Base-by-base conservation (phyloP, 2,329 filamentous ascomycete species). In the Chaetomiaceae sp. region DNA sequence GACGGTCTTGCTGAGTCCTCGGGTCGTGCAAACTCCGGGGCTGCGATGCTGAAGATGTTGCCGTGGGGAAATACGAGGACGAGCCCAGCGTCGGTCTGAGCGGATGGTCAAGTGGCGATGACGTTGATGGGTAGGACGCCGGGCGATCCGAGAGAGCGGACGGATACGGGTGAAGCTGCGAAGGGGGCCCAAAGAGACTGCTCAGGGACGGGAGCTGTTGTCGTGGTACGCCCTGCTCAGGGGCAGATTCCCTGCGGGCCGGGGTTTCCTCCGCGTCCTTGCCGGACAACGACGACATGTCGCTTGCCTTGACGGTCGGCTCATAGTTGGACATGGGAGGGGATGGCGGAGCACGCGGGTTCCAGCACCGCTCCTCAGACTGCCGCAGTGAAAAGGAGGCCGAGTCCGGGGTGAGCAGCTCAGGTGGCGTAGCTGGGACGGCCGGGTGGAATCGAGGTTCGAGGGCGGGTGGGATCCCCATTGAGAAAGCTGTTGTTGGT, bases 301-400 rank as follows among this genome's bases (percentile, higher is more conserved):
- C 68, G 61, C 37, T 54, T 51, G 63, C 58, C 59, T 62, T 68
- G 51, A 66, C 59, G 53, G 64, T 60, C 52, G 69, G 72, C 48
- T 76, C 76, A 78, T 79, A 74, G 63, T 68, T 73, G 60, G 75
- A 75, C 77, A 79, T 80, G 55, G 73, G 72, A 61, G 75, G 70
- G 52, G 75, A 75, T 51, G 73, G 65, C 48, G 71, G 70, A 49
- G 64, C 62, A 51, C 63, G 60, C 41, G 65, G 65, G 42, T 65
- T 67, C 70, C 72, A 74, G 47, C 65, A 60, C 56, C 68, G 66
- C 53, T 74, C 72, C 57, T 69, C 71, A 42, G 66, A 58, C 42
- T 56, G 55, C 30, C 66, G 69, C 41, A 69, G 70, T 10, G 70
- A 70, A 58, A 69, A 71, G 24, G 69, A 69, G 15, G 72, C 70